These are phyloP conservation scores for Tetracladium marchalianum DNA, from an alignment of 495 filamentous ascomycete genomes.

Conservation along the genomic window DNA sequence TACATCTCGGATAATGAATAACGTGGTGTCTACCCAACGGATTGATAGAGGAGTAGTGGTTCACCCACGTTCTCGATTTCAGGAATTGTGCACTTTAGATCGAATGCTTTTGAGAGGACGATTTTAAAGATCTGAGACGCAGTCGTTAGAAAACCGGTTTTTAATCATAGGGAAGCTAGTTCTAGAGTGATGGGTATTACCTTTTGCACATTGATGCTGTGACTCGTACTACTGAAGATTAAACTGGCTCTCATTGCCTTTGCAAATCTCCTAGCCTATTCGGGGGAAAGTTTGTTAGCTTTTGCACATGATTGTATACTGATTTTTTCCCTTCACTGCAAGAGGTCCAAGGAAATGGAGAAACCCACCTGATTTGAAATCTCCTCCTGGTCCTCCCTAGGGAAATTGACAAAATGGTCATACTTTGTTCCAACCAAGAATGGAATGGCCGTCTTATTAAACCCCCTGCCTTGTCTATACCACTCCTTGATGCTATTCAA, in stretches of 20 bases:
- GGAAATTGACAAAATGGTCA: constrained; percentile 98
- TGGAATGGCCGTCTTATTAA: constrained; percentile 98
- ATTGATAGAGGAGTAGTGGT: constrained; percentile 88
- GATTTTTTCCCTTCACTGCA: no score
- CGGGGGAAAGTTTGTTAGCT: not conserved
- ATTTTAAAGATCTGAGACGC: constrained; percentile 91
- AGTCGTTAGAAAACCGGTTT: constrained; percentile 3
- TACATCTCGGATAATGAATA: not conserved
- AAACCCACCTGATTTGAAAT: constrained; percentile 77
- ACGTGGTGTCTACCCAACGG: constrained; percentile 32
- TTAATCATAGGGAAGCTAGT: not conserved
- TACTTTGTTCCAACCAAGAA: constrained; percentile 97
- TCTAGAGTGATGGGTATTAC: constrained; percentile 32
- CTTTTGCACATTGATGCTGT: constrained; percentile 99
- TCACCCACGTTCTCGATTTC: constrained; percentile 97
- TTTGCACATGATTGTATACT: not conserved
- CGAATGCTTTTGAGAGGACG: constrained; percentile 95
- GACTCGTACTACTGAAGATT: constrained; percentile 97
- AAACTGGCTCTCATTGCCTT: constrained; percentile 96
- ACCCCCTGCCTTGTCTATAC: constrained; percentile 95
- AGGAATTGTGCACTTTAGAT: constrained; percentile 96
- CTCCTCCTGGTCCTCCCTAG: constrained; percentile 93
- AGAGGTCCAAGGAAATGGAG: not conserved
- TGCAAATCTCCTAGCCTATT: constrained; percentile 84
- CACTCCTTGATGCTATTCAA: constrained; percentile 99